Conservation (phyloP, 768 basidiomycete species). For the Boletus barrowsii region DNA sequence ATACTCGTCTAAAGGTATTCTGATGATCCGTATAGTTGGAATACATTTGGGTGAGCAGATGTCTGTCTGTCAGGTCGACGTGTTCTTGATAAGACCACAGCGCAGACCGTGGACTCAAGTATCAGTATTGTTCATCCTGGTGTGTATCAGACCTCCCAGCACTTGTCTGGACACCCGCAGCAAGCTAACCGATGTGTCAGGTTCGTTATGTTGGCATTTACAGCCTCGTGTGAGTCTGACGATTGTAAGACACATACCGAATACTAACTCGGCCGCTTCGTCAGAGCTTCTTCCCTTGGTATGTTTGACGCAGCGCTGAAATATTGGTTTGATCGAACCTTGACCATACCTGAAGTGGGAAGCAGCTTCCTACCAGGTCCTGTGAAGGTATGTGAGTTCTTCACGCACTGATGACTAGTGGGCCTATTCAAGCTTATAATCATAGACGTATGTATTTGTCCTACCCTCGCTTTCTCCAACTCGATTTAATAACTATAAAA, state of each 20-base stretch:
- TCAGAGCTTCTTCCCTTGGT: slow-evolving; percentile 1
- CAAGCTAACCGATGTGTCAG: neutral
- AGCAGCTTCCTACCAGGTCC: slow-evolving; percentile 9
- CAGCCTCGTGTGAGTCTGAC: neutral
- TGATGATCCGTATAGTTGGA: neutral
- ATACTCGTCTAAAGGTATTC: neutral
- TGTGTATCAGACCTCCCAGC: neutral
- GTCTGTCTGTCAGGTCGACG: neutral
- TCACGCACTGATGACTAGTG: neutral
- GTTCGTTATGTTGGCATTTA: slow-evolving; percentile 6
- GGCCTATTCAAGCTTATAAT: too few species aligned
- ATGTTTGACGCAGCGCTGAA: neutral
- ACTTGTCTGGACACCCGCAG: neutral
- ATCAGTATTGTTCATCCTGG: slow-evolving; percentile 5
- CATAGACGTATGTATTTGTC: too few species aligned
- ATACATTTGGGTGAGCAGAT: slow-evolving; percentile 8
- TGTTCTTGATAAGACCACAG: neutral
- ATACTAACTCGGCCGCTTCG: neutral
- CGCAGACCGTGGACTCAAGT: slow-evolving; percentile 3
- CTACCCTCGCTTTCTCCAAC: too few species aligned
- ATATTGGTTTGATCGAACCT: neutral
- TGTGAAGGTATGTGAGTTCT: neutral
- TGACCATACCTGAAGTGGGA: neutral
- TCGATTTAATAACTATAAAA: too few species aligned
- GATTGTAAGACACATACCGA: too few species aligned